Base-by-base conservation (phyloP, 441 rosid species). In the Eruca vesicaria region DNA sequence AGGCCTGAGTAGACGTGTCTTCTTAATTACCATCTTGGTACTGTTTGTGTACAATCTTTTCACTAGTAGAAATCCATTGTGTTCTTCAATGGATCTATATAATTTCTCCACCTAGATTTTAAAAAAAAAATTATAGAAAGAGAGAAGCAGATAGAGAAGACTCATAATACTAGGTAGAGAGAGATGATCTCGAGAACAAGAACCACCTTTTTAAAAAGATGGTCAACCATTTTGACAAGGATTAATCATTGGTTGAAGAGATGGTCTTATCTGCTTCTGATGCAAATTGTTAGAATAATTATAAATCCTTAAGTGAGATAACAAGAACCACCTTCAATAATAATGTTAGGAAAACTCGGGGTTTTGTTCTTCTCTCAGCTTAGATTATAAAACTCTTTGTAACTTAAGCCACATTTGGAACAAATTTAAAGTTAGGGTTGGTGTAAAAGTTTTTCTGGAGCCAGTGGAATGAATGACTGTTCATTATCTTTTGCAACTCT, bases 401-500 rank as follows among this genome's bases (percentile, higher is more conserved):
- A 36, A 36, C 43, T 36, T 36, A 36, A 36, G 43, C 43, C 43
- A 36, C 43, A 10, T 36, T 36, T 36, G 43, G 43, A 36, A 36
- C 43, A 36, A 36, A 36, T 10, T 36, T 36, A 36, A 36, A 36
- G 43, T 36, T 36, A 29, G 1, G 6, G 1, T 29, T 29, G 32
- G 32, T 29, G 26, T 23, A 23, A 23, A 23, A 23, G 26, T 23
- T 23, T 23, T 23, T 23, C 3, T 23, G 26, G 26, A 23, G 26
- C 26, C 26, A 23, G 26, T 23, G 26, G 26, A 23, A 23, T 23
- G 26, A 23, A 23, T 23, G 26, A 23, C 26, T 23, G n/a, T n/a
- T n/a, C 2, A 90, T 90, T 79, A 89, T 89, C 75, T 90, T 90
- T 76, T 90, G 97, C 85, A 90, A 90, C 76, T 90, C 97, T 10